A percentile compares a stretch with the other conserved stretches of the same genome.
Evolutionary conservation across 1,284 basidiomycete genomes (phyloP).

Genomic region (Exsudoporus floridanus): DNA sequence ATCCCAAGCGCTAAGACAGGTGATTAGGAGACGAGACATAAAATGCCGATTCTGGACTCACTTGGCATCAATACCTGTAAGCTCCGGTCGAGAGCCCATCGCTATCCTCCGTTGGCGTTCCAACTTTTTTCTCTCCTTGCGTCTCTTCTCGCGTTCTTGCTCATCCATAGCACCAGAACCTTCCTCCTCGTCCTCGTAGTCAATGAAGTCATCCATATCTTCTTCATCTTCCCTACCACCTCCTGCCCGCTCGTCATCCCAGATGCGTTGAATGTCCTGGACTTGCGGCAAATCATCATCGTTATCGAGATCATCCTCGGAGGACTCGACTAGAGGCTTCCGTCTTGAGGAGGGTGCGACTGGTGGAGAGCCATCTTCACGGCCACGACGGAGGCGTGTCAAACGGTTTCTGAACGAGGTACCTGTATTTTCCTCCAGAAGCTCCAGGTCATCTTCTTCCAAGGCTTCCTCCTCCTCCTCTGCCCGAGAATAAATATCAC

Average conservation of each 20-base stretch:
- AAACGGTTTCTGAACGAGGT: conserved; percentile 64
- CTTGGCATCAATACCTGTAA: conserved; percentile 86
- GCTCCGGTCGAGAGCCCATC: conserved; percentile 67
- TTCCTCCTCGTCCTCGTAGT: conserved; percentile 87
- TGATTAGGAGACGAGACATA: conserved; percentile 19
- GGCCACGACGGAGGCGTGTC: conserved; percentile 71
- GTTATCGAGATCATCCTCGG: conserved; percentile 71
- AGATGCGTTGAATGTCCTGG: conserved; percentile 78
- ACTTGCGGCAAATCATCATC: conserved; percentile 55
- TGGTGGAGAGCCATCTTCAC: conserved; percentile 67
- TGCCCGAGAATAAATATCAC: conserved; percentile 18
- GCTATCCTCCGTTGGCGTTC: conserved; percentile 66
- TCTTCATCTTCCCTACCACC: conserved; percentile 68
- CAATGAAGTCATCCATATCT: conserved; percentile 88
- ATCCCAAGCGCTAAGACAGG: conserved; percentile 79
- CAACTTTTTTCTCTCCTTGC: conserved; percentile 62
- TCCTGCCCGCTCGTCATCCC: conserved; percentile 75
- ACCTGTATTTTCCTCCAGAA: conserved; percentile 94
- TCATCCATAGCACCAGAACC: conserved; percentile 68
- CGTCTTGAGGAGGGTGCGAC: conserved; percentile 59
- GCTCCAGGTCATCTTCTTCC: conserved; percentile 94
- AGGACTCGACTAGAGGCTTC: conserved; percentile 59
- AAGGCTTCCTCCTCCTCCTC: conserved; percentile 69
- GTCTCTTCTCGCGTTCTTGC: conserved; percentile 69
- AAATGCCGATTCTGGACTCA: conserved; percentile 42